A percentile compares a stretch with the other conserved stretches of the same genome.
Evolutionary conservation across 169 alveolate species (phyloP).

Genomic region (Eimeria maxima): DNA sequence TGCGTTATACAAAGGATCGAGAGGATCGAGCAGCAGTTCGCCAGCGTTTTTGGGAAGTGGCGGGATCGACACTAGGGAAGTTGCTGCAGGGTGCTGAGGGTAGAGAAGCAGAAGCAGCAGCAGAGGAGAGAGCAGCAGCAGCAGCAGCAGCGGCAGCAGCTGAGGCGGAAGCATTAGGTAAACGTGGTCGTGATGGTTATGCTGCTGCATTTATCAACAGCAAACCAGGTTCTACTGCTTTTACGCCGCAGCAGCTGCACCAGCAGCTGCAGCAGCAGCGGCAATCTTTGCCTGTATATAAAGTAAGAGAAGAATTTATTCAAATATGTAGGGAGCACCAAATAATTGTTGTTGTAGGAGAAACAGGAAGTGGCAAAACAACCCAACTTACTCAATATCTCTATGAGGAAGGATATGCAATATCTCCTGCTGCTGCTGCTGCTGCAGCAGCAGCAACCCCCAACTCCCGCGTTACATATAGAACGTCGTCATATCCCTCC

Average conservation of each 20-base stretch:
- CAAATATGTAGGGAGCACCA: slow-evolving; percentile 95
- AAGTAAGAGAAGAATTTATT: slow-evolving; percentile 89
- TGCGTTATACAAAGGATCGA: slow-evolving; percentile 55
- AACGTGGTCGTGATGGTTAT: slow-evolving; percentile 82
- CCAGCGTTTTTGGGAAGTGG: slow-evolving; percentile 84
- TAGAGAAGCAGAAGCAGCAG: slow-evolving; percentile 81
- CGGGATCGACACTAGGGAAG: slow-evolving; percentile 68
- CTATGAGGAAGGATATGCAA: slow-evolving; percentile 91
- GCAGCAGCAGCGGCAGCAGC: slow-evolving; percentile 84
- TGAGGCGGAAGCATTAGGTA: slow-evolving; percentile 84
- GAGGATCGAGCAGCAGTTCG: slow-evolving; percentile 81
- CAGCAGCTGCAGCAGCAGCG: slow-evolving; percentile 93
- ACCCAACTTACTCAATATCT: slow-evolving; percentile 98
- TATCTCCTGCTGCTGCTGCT: slow-evolving; percentile 88
- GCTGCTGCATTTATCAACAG: slow-evolving; percentile 88
- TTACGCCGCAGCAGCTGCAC: slow-evolving; percentile 89
- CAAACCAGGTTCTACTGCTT: slow-evolving; percentile 89
- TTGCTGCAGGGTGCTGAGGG: slow-evolving; percentile 59
- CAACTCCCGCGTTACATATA: too few species aligned
- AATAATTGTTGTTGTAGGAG: slow-evolving; percentile 99
- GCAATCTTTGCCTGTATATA: slow-evolving; percentile 93
- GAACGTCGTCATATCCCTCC: too few species aligned
- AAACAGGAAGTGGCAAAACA: slow-evolving; percentile 99
- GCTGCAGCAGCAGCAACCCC: slow-evolving; percentile 23
- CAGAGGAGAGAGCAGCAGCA: slow-evolving; percentile 83